These are phyloP conservation scores for Tolypocladium nubicola DNA, from an alignment of 2,329 filamentous ascomycete species.

Conservation along the genomic window DNA sequence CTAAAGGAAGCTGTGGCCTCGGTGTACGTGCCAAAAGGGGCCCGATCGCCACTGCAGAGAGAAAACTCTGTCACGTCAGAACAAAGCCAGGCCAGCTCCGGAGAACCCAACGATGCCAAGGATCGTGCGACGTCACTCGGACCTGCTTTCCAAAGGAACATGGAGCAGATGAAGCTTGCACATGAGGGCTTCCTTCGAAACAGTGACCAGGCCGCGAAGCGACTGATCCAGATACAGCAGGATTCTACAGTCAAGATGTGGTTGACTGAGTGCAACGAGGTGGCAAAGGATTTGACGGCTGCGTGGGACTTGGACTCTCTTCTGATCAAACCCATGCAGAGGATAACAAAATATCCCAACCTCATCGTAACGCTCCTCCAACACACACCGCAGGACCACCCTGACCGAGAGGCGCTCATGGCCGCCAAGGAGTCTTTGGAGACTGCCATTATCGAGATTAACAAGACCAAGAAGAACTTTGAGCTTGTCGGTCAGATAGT, in stretches of 20 bases:
- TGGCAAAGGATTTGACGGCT: conserved; percentile 81
- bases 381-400: conserved; percentile 71
- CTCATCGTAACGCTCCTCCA: conserved; percentile 72
- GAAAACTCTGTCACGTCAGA: conserved; percentile 30
- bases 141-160: conserved; percentile 42
- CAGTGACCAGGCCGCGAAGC: conserved; percentile 51
- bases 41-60: conserved; percentile 29
- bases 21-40: conserved; percentile 59
- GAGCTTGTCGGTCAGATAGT: conserved; percentile 88
- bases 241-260: conserved; percentile 64
- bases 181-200: conserved; percentile 55
- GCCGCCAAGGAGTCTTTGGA: conserved; percentile 43
- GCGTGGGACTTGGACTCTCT: conserved; percentile 94
- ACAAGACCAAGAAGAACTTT: conserved; percentile 90
- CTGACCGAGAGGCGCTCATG: conserved; percentile 60
- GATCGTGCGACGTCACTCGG: conserved; percentile 44
- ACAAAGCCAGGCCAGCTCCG: conserved; percentile 23
- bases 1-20: conserved; percentile 71
- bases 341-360: conserved; percentile 87
- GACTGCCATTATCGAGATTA: conserved; percentile 72
- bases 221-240: conserved; percentile 51
- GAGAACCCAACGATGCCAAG: conserved; percentile 37
- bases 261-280: conserved; percentile 86
- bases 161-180: conserved; percentile 48
- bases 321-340: conserved; percentile 94